Conservation (phyloP, 2,329 filamentous ascomycete genomes). For the Exophiala spinifera region DNA sequence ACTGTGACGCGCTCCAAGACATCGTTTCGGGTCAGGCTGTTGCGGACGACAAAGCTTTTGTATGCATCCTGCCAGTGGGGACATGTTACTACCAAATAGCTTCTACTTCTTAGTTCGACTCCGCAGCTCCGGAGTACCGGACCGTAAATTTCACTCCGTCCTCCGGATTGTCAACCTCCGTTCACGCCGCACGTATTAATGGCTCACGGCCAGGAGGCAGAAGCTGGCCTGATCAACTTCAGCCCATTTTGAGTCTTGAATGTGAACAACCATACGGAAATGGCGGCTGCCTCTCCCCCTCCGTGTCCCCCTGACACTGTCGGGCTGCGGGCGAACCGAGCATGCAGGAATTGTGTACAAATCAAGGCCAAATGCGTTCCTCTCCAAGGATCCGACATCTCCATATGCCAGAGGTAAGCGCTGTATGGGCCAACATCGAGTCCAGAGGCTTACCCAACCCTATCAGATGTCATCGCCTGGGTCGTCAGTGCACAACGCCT, state of each 20-base stretch:
- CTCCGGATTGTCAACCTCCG: not conserved
- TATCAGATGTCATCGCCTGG: constrained; percentile 19
- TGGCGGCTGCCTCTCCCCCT: not conserved
- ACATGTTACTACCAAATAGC: too few species aligned
- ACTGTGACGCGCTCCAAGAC: too few species aligned
- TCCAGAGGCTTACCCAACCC: not conserved
- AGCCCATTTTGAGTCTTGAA: not conserved
- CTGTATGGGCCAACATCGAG: not conserved
- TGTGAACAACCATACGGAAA: not conserved
- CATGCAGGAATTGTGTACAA: constrained; percentile 19
- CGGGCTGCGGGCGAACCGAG: constrained; percentile 16
- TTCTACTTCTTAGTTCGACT: too few species aligned
- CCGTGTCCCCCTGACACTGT: constrained; percentile 13
- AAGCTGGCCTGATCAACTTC: not conserved
- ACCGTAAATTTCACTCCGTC: not conserved
- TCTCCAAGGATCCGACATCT: constrained; percentile 2
- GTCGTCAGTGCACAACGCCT: constrained; percentile 20
- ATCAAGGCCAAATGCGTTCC: constrained; percentile 24
- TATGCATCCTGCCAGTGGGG: too few species aligned
- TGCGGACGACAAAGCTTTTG: too few species aligned
- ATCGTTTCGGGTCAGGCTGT: too few species aligned
- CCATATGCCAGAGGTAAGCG: constrained; percentile 11
- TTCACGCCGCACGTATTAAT: not conserved
- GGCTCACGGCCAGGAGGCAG: not conserved
- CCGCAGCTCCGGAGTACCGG: too few species aligned